Percentiles rank a stretch among this genome's conserved stretches.
Evolutionary conservation across 306 rosid species (phyloP).

Genomic region (Citrullus colocynthis): DNA sequence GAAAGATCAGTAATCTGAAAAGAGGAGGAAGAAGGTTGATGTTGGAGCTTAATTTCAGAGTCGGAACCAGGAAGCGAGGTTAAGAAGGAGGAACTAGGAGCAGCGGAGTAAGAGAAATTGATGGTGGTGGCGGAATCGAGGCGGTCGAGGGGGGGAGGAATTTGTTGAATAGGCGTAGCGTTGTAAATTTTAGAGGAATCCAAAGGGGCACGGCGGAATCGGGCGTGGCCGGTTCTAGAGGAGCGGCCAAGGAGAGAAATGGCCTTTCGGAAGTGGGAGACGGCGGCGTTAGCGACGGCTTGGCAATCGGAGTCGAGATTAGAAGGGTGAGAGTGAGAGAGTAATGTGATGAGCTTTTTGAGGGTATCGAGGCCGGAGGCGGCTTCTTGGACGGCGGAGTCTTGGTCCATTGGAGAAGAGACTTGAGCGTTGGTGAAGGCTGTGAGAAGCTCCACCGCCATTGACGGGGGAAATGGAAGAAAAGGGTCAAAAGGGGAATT

Average conservation of each 20-base stretch:
- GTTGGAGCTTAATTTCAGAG: constrained; percentile 27
- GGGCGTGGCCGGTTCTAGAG: constrained; percentile 78
- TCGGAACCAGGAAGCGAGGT: constrained; percentile 59
- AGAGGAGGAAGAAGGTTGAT: constrained; percentile 21
- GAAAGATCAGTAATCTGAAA: constrained; percentile 65
- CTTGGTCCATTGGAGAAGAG: constrained; percentile 29
- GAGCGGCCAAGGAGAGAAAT: constrained; percentile 68
- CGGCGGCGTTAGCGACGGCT: constrained; percentile 65
- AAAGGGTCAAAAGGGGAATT: constrained; percentile 1
- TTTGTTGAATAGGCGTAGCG: constrained; percentile 76
- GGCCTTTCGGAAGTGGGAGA: constrained; percentile 67
- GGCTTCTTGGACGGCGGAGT: constrained; percentile 60
- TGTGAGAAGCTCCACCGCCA: constrained; percentile 68
- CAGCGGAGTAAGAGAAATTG: constrained; percentile 45
- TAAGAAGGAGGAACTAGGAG: constrained; percentile 32
- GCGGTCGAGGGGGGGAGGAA: constrained; percentile 39
- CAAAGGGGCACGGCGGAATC: constrained; percentile 65
- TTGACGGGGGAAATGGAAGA: constrained; percentile 1
- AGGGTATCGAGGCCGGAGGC: constrained; percentile 65
- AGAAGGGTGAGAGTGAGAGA: constrained; percentile 16
- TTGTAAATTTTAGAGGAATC: constrained; percentile 13
- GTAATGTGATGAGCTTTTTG: constrained; percentile 34
- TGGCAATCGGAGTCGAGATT: constrained; percentile 10
- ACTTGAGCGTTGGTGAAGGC: constrained; percentile 2
- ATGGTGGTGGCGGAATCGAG: constrained; percentile 42